Evolutionary conservation across 192 early-diverging fungal genomes (phyloP).

Genomic region (Mortierella claussenii): DNA sequence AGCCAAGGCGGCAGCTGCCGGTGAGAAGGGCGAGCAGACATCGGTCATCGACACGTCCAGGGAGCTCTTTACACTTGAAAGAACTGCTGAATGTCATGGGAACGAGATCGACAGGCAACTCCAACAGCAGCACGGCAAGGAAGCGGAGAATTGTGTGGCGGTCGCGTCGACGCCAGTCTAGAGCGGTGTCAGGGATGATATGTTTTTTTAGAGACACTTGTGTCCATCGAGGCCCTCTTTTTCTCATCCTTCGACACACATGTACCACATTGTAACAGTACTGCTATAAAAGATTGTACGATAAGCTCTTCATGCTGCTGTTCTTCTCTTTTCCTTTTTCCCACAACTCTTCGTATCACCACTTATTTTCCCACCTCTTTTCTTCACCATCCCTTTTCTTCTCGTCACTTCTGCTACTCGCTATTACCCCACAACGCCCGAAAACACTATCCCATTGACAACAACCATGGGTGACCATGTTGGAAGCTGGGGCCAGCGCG

Average conservation of each 20-base stretch:
- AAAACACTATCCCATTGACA: too few relatives aligned
- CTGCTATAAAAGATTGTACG: too few relatives aligned
- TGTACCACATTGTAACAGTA: slow-evolving; percentile 4
- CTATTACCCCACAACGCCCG: too few relatives aligned
- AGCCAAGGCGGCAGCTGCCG: slow-evolving; percentile 9
- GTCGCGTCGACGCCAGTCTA: neutral
- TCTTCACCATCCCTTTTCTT: neutral
- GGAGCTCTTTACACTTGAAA: neutral
- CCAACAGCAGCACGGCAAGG: neutral
- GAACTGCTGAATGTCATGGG: neutral
- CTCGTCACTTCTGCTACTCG: too few relatives aligned
- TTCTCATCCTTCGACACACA: slow-evolving; percentile 18
- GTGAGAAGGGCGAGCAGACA: neutral
- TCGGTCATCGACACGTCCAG: neutral
- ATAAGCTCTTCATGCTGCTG: neutral
- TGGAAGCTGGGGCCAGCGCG: neutral
- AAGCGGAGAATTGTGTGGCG: neutral
- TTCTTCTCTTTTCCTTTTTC: neutral
- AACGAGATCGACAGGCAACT: neutral
- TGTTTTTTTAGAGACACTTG: slow-evolving; percentile 24
- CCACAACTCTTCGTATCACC: too few relatives aligned
- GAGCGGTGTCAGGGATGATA: slow-evolving; percentile 19
- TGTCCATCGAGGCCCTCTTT: slow-evolving; percentile 6
- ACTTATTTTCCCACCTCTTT: neutral
- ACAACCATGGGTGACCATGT: neutral